phyloP scores from a whole-genome alignment of 306 rosid species.

The apple (Malus domestica) region DNA sequence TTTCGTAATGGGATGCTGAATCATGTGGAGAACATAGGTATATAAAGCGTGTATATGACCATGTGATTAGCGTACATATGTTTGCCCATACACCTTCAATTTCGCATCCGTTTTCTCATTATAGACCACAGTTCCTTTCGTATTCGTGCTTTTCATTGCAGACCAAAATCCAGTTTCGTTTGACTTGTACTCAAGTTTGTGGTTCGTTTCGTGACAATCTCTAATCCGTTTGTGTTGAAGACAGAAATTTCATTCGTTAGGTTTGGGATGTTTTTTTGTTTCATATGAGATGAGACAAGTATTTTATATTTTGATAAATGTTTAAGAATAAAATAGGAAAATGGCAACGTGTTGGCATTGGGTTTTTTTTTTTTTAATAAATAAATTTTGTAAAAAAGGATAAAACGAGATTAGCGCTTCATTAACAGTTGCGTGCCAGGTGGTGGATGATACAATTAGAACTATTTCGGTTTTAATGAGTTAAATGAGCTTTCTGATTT shows the following conservation, averaged over 20 bases:
- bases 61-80: slow-evolving; percentile 34
- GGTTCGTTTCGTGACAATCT: background rate
- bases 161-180: background rate
- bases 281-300: too few species aligned
- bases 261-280: background rate
- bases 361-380: too few species aligned
- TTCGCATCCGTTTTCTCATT: slow-evolving; percentile 7
- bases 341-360: background rate
- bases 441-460: background rate
- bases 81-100: slow-evolving; percentile 19
- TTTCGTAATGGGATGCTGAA: slow-evolving; percentile 19
- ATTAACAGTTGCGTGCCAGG: too few species aligned
- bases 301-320: background rate
- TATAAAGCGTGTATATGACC: slow-evolving; percentile 24
- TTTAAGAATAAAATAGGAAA: background rate
- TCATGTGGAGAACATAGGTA: slow-evolving; percentile 5
- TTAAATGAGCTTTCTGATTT: background rate
- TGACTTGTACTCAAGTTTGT: background rate
- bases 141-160: background rate
- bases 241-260: background rate
- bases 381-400: too few species aligned
- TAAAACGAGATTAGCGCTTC: too few species aligned
- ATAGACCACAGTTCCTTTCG: background rate
- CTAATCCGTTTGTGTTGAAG: background rate
- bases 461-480: background rate